Base-by-base conservation (phyloP, 441 rosid species). In the Breynia disticha region DNA sequence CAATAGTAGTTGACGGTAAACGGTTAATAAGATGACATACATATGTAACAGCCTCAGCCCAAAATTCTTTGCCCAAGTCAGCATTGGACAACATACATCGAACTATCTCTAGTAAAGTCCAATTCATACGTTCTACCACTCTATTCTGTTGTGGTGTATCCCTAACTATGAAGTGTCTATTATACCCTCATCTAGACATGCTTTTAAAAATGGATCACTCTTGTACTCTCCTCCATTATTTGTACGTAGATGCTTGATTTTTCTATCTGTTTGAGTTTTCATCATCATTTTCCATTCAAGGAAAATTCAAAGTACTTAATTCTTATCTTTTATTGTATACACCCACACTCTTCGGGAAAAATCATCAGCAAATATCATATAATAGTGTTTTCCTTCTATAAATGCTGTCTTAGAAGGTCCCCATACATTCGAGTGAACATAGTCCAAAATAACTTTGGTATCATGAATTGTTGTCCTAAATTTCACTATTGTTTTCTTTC, bases 91-190 rank as follows among this genome's bases (percentile, higher is more conserved):
- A 21, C 11, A 55, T 44, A 55, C 11, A 16, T 21, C 21, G 13
- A n/a, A 55, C 59, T 55, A 43, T 45, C 19, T 19, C 41, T 22
- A 55, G 1, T 5, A 55, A 17, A 10, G 38, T 55, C 8, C 1
- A 5, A 5, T 55, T 55, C n/a, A 55, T 55, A 19, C 24, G 16
- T 43, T 43, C 16, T 20, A 18, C 20, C 12, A 55, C 42, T 14
- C 50, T 1, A 21, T 55, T 55, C 37, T 55, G 42, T 21, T 55
- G 50, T 44, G 20, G 16, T 44, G 50, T 55, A 10, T 15, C 19
- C 3, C 7, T 7, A 15, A 45, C 17, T 12, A n/a, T 55, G 5
- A 55, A 55, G 21, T 22, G 50, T n/a, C 16, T 0, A 32, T 19
- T 8, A 17, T 52, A 13, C 21, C 15, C n/a, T 16, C 16, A 16